Evolutionary conservation across 208 protist species (phyloP).

Genomic region (Tritrichomonas foetus): DNA sequence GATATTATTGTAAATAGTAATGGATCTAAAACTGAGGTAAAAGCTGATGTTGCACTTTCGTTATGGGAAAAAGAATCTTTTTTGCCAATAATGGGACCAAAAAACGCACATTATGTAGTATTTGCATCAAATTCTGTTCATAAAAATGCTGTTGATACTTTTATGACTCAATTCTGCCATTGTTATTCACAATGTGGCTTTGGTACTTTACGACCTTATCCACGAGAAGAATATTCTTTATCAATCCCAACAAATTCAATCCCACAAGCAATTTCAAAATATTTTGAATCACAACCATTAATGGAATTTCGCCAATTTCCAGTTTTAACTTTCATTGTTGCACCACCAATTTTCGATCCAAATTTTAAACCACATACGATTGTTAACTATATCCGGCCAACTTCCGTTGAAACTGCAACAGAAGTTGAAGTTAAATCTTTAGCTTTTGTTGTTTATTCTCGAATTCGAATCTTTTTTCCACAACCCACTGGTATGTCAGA

Average conservation of each 20-base stretch:
- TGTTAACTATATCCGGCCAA: not conserved
- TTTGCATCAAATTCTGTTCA: not conserved
- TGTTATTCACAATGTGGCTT: not conserved
- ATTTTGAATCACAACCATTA: not conserved
- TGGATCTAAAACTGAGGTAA: not conserved
- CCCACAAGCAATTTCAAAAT: not conserved
- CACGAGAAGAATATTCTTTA: not conserved
- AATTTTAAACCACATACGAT: conserved; percentile 10
- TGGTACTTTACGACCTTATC: not conserved
- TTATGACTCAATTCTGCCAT: not conserved
- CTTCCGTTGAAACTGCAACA: not conserved
- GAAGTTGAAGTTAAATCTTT: not conserved
- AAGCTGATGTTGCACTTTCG: not conserved
- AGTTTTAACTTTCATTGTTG: conserved; percentile 20
- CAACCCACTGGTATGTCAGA: not conserved
- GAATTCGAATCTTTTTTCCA: not conserved
- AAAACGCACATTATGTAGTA: not conserved
- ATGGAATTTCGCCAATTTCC: not conserved
- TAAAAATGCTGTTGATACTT: not conserved
- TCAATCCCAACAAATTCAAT: not conserved
- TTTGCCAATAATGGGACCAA: not conserved
- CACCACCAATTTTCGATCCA: not conserved
- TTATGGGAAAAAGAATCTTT: not conserved
- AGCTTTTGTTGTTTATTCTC: not conserved
- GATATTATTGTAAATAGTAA: not conserved